Conservation (phyloP, 352 stramenopile species). For the Phytophthora constricta region DNA sequence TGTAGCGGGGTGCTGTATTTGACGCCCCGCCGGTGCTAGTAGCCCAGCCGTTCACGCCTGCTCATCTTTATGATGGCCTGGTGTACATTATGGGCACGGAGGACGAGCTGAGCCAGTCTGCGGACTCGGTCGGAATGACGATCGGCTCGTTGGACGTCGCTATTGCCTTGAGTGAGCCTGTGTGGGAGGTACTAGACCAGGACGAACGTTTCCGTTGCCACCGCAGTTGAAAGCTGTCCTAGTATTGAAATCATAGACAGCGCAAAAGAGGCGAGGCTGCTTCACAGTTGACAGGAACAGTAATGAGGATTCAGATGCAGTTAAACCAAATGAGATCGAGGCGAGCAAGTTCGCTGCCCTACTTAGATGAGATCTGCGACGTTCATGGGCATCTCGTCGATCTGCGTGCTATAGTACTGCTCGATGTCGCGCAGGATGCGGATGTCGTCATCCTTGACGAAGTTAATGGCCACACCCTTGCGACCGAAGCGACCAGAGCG, state of each 20-base stretch:
- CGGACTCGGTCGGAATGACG: constrained; percentile 5
- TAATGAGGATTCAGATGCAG: constrained; percentile 83
- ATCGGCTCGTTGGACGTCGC: constrained; percentile 18
- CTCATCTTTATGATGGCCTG: no score
- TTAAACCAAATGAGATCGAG: constrained; percentile 23
- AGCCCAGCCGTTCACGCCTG: no score
- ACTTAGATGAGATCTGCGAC: no score
- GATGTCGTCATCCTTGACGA: constrained; percentile 97
- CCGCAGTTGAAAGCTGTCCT: no score
- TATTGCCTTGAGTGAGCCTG: constrained; percentile 13
- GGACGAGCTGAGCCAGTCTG: no score
- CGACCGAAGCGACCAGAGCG: constrained; percentile 96
- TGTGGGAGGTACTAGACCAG: constrained; percentile 14
- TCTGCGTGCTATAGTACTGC: constrained; percentile 99
- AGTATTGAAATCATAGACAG: no score
- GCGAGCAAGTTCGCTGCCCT: background rate
- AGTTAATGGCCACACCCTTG: constrained; percentile 98
- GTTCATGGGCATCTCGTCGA: constrained; percentile 99
- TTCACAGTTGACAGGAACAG: constrained; percentile 3
- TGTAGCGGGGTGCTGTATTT: no score
- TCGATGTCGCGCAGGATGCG: constrained; percentile 98
- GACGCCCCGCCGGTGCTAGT: no score
- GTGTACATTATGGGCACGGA: no score
- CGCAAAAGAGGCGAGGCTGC: no score
- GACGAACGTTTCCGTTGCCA: constrained; percentile 7